Base-by-base conservation (phyloP, 2,329 filamentous ascomycete species). In the Madurella mycetomatis region DNA sequence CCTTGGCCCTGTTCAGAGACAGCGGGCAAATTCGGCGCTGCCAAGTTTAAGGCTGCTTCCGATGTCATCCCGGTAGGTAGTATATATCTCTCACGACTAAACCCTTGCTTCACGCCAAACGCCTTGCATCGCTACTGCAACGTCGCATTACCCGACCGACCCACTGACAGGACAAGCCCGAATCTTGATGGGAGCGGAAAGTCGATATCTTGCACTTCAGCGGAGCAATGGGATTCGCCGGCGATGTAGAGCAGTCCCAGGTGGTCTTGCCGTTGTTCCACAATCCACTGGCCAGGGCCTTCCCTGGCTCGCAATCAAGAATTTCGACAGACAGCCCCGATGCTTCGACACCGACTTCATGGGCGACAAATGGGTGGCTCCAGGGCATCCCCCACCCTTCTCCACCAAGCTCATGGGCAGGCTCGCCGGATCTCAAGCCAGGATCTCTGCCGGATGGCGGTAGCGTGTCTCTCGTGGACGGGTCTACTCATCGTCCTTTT, bases 341-440 rank as follows among this genome's bases (percentile, higher is more conserved):
- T 0, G 39, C 25, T 12, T 56, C 58, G 13, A 59, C 57, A 12
- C 61, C 25, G 25, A 25, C 25, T 25, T 25, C 25, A 25, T 25
- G 25, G 25, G 25, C 25, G 4, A 7, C 25, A 25, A 25, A 25
- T 25, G 25, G 7, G 25, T 7, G 25, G 62, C 31, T 64, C 64
- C 4, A 51, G 59, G 7, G 47, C n/a, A n/a, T n/a, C n/a, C n/a
- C n/a, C n/a, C n/a, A n/a, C n/a, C n/a, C n/a, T n/a, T n/a, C n/a
- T n/a, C n/a, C n/a, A n/a, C n/a, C n/a, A n/a, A n/a, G n/a, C n/a
- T n/a, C n/a, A n/a, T n/a, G n/a, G n/a, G n/a, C 58, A 37, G 61
- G 59, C 25, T 66, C 64, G 8, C 64, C 64, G 0, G 60, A 63
- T 17, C 60, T 59, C 44, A 64, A 63, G 53, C 39, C 52, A 5